phyloP scores from a whole-genome alignment of 1,284 basidiomycete species.

The Athelia sp. region DNA sequence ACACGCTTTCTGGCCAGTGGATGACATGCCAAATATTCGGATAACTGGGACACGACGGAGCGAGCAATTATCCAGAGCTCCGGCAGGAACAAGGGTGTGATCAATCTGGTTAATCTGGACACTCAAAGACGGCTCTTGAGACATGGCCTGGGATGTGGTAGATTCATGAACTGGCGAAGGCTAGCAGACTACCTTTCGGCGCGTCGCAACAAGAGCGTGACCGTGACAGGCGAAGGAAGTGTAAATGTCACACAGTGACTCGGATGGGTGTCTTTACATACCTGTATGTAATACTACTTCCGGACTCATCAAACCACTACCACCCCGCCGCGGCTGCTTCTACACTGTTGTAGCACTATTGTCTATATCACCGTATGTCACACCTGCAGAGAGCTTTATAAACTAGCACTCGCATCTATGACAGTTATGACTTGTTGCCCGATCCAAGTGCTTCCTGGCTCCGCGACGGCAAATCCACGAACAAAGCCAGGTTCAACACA shows the following conservation, averaged over 20 bases:
- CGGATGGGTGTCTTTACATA: too few relatives aligned
- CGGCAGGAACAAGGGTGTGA: constrained; percentile 49
- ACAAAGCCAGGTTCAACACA: constrained; percentile 61
- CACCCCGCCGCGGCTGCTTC: too few relatives aligned
- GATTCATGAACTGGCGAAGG: too few relatives aligned
- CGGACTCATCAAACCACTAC: too few relatives aligned
- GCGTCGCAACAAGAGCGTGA: too few relatives aligned
- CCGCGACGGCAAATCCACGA: constrained; percentile 34
- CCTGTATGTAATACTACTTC: too few relatives aligned
- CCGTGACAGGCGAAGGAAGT: too few relatives aligned
- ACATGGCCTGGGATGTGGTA: not conserved
- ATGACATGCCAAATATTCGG: constrained; percentile 84
- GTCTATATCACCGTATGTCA: too few relatives aligned
- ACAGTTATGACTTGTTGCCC: constrained; percentile 44
- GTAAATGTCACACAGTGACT: too few relatives aligned
- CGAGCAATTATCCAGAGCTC: constrained; percentile 57
- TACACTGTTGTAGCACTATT: too few relatives aligned
- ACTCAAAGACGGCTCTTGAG: constrained; percentile 30
- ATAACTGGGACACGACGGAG: constrained; percentile 73
- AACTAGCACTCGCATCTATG: not conserved
- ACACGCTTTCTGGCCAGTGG: constrained; percentile 75
- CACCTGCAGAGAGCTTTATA: too few relatives aligned
- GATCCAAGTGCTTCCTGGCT: constrained; percentile 44
- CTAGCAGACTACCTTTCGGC: too few relatives aligned
- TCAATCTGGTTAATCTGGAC: constrained; percentile 69